Evolutionary conservation across 2,329 filamentous ascomycete species (phyloP).

Genomic region (Colletotrichum navitas): DNA sequence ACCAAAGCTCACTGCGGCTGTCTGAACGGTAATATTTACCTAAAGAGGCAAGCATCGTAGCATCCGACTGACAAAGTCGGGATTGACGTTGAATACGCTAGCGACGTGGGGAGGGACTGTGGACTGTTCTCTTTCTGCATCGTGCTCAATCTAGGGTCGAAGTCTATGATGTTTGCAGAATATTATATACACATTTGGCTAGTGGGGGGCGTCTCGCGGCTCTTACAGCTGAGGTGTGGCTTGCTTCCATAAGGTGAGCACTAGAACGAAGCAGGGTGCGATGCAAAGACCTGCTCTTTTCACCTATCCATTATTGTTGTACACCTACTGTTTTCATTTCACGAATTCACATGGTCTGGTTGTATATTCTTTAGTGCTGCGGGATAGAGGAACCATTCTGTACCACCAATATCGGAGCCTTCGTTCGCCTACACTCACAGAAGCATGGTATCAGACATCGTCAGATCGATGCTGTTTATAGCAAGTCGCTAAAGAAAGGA

Average conservation of each 20-base stretch:
- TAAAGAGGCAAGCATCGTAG: neutral
- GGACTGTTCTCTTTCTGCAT: neutral
- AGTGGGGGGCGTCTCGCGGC: neutral
- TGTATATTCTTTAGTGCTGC: neutral
- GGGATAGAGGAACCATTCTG: neutral
- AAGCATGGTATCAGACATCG: neutral
- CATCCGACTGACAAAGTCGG: neutral
- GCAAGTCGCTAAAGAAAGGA: neutral
- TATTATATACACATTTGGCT: neutral
- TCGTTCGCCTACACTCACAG: neutral
- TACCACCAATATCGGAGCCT: neutral
- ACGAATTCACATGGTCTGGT: neutral
- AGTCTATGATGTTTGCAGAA: neutral
- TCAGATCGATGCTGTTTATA: neutral
- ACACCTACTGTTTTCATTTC: neutral
- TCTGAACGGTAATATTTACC: neutral
- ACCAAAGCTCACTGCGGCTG: neutral
- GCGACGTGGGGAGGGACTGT: neutral
- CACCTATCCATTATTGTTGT: neutral
- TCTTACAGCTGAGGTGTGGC: neutral
- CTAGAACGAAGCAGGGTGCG: neutral
- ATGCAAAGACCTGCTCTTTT: neutral
- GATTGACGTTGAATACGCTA: neutral
- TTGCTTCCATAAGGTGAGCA: neutral
- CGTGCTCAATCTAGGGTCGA: neutral